A percentile compares a stretch with the other conserved stretches of the same genome.
Evolutionary conservation across 495 filamentous ascomycete genomes (phyloP).

Genomic region (Aspergillus affinis): DNA sequence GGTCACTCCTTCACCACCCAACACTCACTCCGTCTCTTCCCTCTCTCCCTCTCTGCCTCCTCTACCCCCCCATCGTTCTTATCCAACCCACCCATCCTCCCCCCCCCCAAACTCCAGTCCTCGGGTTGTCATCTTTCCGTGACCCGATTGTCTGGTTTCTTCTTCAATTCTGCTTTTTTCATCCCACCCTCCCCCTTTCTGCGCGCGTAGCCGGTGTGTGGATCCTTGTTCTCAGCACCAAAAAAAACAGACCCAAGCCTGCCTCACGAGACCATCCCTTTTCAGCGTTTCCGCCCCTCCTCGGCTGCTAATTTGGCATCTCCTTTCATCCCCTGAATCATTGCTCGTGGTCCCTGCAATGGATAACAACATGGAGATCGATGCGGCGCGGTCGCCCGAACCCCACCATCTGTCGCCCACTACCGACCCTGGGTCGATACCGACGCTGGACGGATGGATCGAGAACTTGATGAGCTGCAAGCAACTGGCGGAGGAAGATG

Average conservation of each 20-base stretch:
- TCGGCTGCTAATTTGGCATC: conserved; percentile 24
- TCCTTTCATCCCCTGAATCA: conserved; percentile 7
- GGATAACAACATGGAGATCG: conserved; percentile 99
- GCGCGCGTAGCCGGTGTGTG: neutral
- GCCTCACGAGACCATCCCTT: conserved; percentile 16
- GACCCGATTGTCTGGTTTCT: neutral
- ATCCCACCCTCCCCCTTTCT: neutral
- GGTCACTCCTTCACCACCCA: conserved; percentile 9
- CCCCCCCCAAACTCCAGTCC: neutral
- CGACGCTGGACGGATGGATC: conserved; percentile 96
- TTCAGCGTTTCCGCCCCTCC: conserved; percentile 35
- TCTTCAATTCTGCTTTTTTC: neutral
- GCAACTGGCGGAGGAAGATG: conserved; percentile 90
- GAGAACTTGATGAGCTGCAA: conserved; percentile 98
- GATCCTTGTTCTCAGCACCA: neutral
- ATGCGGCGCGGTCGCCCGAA: conserved; percentile 74
- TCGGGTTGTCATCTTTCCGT: neutral
- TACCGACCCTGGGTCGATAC: conserved; percentile 82
- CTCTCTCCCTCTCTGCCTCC: conserved; percentile 15
- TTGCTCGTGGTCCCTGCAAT: conserved; percentile 46
- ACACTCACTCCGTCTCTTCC: conserved; percentile 16
- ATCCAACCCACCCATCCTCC: conserved; percentile 9
- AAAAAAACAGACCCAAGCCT: neutral
- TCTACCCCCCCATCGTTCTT: conserved; percentile 23
- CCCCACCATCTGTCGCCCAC: conserved; percentile 71